Evolutionary conservation across 139 green algal genomes (phyloP).

Genomic region (Coelastrella sp.): DNA sequence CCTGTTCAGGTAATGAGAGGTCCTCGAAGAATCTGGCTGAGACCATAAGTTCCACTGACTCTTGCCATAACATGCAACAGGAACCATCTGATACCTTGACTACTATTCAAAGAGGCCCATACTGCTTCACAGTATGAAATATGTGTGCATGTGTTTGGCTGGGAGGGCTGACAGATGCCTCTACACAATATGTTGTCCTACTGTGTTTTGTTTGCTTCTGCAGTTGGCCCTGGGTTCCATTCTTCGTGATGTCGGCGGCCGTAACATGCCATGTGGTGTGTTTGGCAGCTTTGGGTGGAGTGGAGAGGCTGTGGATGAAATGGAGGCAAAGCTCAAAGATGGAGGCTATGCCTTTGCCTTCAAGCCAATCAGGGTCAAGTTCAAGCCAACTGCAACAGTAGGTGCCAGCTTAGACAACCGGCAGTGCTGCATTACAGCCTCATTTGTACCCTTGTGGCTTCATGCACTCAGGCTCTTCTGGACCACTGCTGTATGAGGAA

Average conservation of each 20-base stretch:
- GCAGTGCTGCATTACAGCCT: no score
- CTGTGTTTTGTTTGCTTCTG: background rate
- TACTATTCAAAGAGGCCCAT: no score
- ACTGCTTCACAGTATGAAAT: no score
- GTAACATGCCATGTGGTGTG: conserved; percentile 87
- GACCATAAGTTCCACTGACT: no score
- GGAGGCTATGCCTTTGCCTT: conserved; percentile 93
- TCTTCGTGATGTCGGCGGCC: conserved; percentile 71
- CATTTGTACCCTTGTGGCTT: no score
- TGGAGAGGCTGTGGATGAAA: conserved; percentile 91
- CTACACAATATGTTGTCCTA: no score
- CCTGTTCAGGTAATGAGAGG: conserved; percentile 72
- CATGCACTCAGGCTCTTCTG: background rate
- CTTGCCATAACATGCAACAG: no score
- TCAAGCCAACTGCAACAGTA: conserved; percentile 87
- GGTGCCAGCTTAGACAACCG: background rate
- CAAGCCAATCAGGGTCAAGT: conserved; percentile 93
- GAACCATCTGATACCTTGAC: no score
- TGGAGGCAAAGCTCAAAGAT: conserved; percentile 82
- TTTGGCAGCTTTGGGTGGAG: conserved; percentile 98
- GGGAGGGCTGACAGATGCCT: no score
- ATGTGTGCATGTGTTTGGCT: no score
- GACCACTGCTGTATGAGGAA: no score
- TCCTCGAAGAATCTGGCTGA: no score
- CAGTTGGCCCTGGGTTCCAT: conserved; percentile 73